These are phyloP conservation scores for Ustilago hordei DNA, from an alignment of 1,284 basidiomycete genomes.

Conservation along the genomic window DNA sequence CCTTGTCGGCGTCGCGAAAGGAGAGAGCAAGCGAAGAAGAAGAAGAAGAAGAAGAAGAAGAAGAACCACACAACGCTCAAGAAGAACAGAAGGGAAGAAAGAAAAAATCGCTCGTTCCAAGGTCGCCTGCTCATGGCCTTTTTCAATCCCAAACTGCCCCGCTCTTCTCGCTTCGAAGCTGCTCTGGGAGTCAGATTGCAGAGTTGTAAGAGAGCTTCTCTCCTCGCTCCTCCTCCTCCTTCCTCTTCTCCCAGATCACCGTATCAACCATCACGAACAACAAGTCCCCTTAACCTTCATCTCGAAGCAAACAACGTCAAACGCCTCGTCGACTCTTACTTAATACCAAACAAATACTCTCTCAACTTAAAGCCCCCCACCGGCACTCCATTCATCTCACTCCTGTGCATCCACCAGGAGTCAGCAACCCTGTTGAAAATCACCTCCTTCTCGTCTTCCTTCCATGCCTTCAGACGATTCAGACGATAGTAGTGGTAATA, in stretches of 20 bases:
- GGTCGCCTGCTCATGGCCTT: conserved; percentile 14
- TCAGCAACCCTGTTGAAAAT: conserved; percentile 52
- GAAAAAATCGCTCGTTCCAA: conserved; percentile 8
- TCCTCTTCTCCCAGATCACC: not conserved
- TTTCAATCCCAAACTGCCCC: conserved; percentile 11
- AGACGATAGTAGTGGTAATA: conserved; percentile 61
- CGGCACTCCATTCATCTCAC: conserved; percentile 32
- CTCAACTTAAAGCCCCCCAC: conserved; percentile 26
- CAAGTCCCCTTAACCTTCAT: not conserved
- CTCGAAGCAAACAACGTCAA: conserved; percentile 1
- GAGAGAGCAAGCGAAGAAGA: conserved; percentile 1
- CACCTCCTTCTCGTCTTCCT: conserved; percentile 39
- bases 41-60: conserved; percentile 4
- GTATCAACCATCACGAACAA: not conserved
- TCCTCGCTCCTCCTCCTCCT: not conserved
- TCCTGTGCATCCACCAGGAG: conserved; percentile 46
- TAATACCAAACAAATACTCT: not conserved
- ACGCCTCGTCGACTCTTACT: conserved; percentile 7
- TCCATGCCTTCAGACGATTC: conserved; percentile 61
- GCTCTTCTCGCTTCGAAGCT: not conserved
- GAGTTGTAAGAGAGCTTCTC: not conserved
- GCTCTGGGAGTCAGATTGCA: no score
- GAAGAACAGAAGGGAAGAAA: conserved; percentile 1
- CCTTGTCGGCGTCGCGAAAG: not conserved
- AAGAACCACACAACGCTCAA: not conserved